Evolutionary conservation across 352 stramenopile genomes (phyloP).

Genomic region (Phytophthora aleatoria): DNA sequence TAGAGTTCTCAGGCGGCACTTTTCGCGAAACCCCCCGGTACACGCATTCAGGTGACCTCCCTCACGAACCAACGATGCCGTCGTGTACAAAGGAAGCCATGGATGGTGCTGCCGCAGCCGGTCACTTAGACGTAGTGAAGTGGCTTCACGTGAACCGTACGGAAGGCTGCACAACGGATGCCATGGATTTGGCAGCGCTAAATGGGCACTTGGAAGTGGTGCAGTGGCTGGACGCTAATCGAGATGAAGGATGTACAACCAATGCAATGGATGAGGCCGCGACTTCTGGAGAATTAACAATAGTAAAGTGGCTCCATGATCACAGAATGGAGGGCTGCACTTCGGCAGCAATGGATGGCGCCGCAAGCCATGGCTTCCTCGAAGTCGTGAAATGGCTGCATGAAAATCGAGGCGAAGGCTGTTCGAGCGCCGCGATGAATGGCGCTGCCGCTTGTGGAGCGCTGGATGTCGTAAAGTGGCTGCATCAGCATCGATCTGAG

Average conservation of each 20-base stretch:
- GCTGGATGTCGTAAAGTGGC: conserved; percentile 9
- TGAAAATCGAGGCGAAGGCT: conserved; percentile 16
- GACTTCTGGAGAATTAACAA: conserved; percentile 1
- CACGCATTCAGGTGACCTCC: no score
- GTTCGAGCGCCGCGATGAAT: conserved; percentile 9
- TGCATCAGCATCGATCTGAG: conserved; percentile 6
- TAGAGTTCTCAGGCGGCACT: not conserved
- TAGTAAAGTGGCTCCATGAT: conserved; percentile 14
- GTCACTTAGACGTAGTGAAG: not conserved
- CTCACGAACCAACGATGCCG: no score
- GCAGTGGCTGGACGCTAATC: conserved; percentile 18
- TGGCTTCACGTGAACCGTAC: no score
- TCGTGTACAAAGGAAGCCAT: no score
- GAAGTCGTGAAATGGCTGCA: conserved; percentile 15
- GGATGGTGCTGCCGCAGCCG: no score
- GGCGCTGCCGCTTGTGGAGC: conserved; percentile 4
- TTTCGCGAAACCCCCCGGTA: no score
- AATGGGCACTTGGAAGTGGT: conserved; percentile 18
- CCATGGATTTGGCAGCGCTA: conserved; percentile 10
- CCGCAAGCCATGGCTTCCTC: conserved; percentile 2
- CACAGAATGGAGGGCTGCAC: conserved; percentile 16
- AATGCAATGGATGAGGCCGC: conserved; percentile 15
- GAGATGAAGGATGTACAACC: not conserved
- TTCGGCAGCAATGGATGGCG: conserved; percentile 5
- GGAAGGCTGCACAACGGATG: no score